Conservation (phyloP, 208 protist species). For the Leishmania tropica region DNA sequence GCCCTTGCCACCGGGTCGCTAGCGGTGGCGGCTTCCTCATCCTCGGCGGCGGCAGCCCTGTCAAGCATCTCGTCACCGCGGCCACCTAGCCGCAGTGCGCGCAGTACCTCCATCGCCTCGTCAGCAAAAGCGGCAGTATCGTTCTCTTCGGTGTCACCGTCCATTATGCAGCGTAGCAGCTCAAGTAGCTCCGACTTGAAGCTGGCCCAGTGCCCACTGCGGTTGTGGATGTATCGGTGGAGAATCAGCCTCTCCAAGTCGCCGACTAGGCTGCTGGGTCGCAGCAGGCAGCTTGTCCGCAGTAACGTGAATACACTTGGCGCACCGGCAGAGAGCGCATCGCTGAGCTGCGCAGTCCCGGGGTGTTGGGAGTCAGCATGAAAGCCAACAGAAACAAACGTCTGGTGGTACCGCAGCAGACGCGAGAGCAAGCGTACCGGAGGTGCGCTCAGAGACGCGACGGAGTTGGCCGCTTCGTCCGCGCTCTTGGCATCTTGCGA, state of each 20-base stretch:
- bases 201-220: constrained; percentile 69
- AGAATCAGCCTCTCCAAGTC: constrained; percentile 46
- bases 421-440: constrained; percentile 26
- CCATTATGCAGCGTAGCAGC: constrained; percentile 37
- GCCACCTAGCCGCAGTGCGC: constrained; percentile 15
- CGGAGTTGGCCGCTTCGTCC: background rate
- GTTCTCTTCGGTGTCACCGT: background rate
- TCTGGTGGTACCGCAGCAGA: constrained; percentile 71
- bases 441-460: constrained; percentile 12
- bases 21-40: background rate
- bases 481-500: background rate
- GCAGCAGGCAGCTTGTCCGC: constrained; percentile 61
- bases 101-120: constrained; percentile 6
- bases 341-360: constrained; percentile 53
- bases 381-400: constrained; percentile 71
- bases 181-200: constrained; percentile 48
- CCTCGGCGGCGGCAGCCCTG: background rate
- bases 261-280: background rate
- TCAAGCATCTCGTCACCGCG: background rate
- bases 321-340: constrained; percentile 73
- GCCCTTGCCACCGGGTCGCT: constrained; percentile 22
- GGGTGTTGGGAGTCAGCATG: constrained; percentile 59
- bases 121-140: background rate
- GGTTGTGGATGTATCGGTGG: constrained; percentile 86
- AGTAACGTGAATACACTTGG: constrained; percentile 89